Evolutionary conservation across 495 filamentous ascomycete species (phyloP), one percentile per base, ranked within the genome.

Genomic region (Tuber microsphaerosporum): DNA sequence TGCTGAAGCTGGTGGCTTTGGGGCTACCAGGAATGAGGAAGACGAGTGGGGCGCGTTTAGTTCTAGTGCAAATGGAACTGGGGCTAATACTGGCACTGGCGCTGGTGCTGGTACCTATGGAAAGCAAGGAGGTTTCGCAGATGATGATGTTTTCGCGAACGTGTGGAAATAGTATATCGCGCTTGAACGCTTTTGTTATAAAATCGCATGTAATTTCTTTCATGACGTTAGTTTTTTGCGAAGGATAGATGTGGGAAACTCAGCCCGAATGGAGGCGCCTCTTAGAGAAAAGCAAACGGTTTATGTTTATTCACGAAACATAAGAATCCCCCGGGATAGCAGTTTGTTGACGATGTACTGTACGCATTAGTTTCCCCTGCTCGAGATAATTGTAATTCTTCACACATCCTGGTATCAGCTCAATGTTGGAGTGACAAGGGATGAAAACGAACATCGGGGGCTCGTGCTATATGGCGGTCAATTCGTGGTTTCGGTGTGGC

Each of bases 41-140:
- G 81, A 82, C 31, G 81, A 82, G 44, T 83, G 81, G 81, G 81
- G 81, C 6, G 81, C 82, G 51, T 83, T 83, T 72, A 82, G 71
- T 68, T 51, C 80, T 72, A 73, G 81, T n/a, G 79, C 73, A 42
- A 46, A 75, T 41, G 41, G 77, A 71, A 69, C 81, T 6, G 75
- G 73, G 41, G 26, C 1, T 65, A 65, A 31, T 65, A 65, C 26
- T 65, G 26, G 74, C 73, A 19, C 61, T 74, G 14, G 51, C 74
- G 9, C 75, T 74, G 69, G 71, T 75, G 17, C 20, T 69, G 42
- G 81, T 74, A 68, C 73, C 79, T 71, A 65, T 31, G 56, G 56
- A 65, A 65, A 34, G 56, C 14, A 26, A 12, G 56, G 56, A 65
- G 56, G 56, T 34, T 65, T 65, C 26, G 56, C 26, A 17, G 81